Evolutionary conservation across 176 grass and related monocot genomes (phyloP), one percentile per base, ranked within the genome.

Genomic region (Eleusine indica): DNA sequence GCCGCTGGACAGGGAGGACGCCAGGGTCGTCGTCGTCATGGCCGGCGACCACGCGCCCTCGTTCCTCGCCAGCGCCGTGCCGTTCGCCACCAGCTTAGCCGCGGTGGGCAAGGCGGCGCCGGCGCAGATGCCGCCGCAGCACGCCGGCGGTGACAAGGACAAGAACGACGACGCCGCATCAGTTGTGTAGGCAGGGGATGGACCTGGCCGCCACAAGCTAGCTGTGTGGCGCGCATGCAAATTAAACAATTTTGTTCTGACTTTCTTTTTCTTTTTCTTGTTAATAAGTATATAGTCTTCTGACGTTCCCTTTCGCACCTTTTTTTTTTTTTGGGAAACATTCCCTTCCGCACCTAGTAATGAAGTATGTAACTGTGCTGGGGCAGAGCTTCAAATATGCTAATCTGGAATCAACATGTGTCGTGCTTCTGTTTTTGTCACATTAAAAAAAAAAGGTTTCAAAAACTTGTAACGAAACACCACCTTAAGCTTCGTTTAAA

Each of bases 11-110:
- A 82, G 78, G 68, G 91, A 93, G 67, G 79, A 70, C 74, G 0
- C 74, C 42, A 93, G 53, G 91, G 85, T 93, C 37, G 81, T 93
- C 68, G 91, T 93, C 7, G 84, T 93, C 3, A 93, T 93, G 91
- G 87, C 88, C 11, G 91, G 88, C 0, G 88, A 93, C 81, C 56
- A 48, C 68, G 49, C 48, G 11, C 91, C 91, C 17, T 87, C 87
- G 22, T 93, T 93, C 85, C 57, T 93, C 49, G 88, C 91, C 72
- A 87, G 85, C 80, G 88, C 79, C 74, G 82, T 61, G 30, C 88
- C 88, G 51, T 47, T 86, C 16, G 77, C 73, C 16, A 77, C 73
- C 71, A n/a, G 51, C 79, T 51, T 68, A 39, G 30, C 25, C 51
- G 11, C n/a, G 17, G 49, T 4, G 5, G 63, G 17, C 83, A 62